A percentile compares a stretch with the other conserved stretches of the same genome.
Conservation (phyloP, 2,329 filamentous ascomycete genomes). For the Claviceps digitariae region DNA sequence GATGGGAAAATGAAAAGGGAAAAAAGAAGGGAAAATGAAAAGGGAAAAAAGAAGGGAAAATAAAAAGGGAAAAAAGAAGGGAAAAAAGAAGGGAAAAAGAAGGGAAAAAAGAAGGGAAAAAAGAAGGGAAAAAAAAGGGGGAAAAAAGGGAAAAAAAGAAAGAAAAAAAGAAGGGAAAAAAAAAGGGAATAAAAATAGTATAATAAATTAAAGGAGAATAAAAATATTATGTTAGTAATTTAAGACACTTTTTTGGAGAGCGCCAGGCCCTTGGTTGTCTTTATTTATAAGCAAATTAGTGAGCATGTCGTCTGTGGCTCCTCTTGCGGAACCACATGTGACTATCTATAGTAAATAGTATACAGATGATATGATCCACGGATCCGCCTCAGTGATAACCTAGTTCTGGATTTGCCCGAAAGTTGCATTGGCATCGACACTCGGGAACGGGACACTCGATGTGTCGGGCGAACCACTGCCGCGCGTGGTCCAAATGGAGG, state of each 20-base stretch:
- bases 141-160: not conserved
- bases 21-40: not conserved
- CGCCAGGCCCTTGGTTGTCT: too few species aligned
- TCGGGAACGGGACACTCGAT: conserved; percentile 55
- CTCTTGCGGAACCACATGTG: not conserved
- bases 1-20: not conserved
- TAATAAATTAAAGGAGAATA: not conserved
- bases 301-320: too few species aligned
- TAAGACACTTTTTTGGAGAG: too few species aligned
- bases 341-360: not conserved
- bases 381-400: conserved; percentile 27
- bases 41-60: not conserved
- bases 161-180: not conserved
- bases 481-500: conserved; percentile 52
- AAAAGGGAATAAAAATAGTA: not conserved
- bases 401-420: conserved; percentile 45
- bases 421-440: conserved; percentile 52
- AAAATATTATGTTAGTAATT: not conserved
- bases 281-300: too few species aligned
- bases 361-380: too few species aligned
- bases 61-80: not conserved
- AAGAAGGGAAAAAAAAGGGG: not conserved
- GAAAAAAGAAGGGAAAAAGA: too few species aligned
- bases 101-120: not conserved
- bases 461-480: conserved; percentile 52